These are phyloP conservation scores for Phytophthora fragariaefolia DNA, from an alignment of 352 stramenopile species.

Conservation along the genomic window DNA sequence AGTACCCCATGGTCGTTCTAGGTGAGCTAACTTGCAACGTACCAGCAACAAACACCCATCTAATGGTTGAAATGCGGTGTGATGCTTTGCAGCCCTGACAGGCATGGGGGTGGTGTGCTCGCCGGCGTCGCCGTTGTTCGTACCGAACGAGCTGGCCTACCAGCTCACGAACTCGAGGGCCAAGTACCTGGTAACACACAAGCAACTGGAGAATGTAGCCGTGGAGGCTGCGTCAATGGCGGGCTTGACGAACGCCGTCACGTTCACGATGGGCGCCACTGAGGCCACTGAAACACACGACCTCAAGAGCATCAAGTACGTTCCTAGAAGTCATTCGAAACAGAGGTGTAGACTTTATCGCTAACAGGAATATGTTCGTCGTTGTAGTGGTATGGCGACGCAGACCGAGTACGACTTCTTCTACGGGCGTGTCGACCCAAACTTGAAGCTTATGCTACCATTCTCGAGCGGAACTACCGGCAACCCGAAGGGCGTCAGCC, in stretches of 20 bases:
- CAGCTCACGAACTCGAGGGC: constrained; percentile 51
- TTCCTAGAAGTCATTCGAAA: neutral
- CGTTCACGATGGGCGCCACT: constrained; percentile 45
- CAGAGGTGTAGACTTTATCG: neutral
- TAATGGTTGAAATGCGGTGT: constrained; percentile 9
- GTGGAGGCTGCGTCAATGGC: constrained; percentile 30
- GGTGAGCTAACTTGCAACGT: constrained; percentile 32
- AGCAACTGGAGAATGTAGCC: constrained; percentile 39
- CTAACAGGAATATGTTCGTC: constrained; percentile 5
- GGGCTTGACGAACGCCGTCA: constrained; percentile 37
- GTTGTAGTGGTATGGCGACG: constrained; percentile 39
- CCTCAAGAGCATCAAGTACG: constrained; percentile 51
- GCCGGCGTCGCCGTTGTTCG: constrained; percentile 52
- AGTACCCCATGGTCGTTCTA: constrained; percentile 64
- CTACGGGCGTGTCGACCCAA: constrained; percentile 66
- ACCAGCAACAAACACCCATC: neutral
- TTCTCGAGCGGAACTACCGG: constrained; percentile 95
- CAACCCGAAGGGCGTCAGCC: constrained; percentile 73
- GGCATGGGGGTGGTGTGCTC: constrained; percentile 54
- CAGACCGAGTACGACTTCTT: constrained; percentile 49
- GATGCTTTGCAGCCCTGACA: constrained; percentile 40
- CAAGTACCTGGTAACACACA: constrained; percentile 51
- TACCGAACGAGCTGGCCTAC: constrained; percentile 42
- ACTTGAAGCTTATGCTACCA: constrained; percentile 66
- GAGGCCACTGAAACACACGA: constrained; percentile 18